Percentiles rank a stretch among this genome's conserved stretches.
Conservation (phyloP, 257 asterid species). For the Lithospermum erythrorhizon region DNA sequence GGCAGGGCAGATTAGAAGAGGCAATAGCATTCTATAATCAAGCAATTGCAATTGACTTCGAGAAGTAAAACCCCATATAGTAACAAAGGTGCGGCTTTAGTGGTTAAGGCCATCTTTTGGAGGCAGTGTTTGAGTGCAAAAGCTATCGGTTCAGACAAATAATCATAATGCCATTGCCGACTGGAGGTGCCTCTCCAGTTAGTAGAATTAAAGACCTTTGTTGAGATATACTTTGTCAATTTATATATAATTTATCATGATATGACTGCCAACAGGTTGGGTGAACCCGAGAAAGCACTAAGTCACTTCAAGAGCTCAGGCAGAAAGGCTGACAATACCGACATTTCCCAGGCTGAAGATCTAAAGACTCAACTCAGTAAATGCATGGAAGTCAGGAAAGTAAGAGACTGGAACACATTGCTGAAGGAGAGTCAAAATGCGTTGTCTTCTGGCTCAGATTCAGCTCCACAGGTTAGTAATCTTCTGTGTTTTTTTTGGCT, state of each 20-base stretch:
- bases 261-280: constrained; percentile 30
- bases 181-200: constrained; percentile 48
- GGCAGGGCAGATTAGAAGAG: constrained; percentile 35
- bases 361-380: constrained; percentile 23
- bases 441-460: constrained; percentile 41
- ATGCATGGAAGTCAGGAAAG: constrained; percentile 24
- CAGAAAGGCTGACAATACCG: constrained; percentile 27
- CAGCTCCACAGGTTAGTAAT: constrained; percentile 42
- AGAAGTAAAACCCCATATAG: constrained; percentile 35
- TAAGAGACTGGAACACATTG: constrained; percentile 35
- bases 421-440: constrained; percentile 24
- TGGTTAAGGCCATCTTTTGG: constrained; percentile 39
- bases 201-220: no score
- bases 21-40: constrained; percentile 39
- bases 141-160: constrained; percentile 36
- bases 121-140: constrained; percentile 42
- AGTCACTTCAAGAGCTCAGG: constrained; percentile 37
- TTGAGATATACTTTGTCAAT: constrained; percentile 4
- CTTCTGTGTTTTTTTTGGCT: constrained; percentile 10
- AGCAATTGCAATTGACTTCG: constrained; percentile 47
- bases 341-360: constrained; percentile 28
- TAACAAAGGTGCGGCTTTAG: constrained; percentile 58
- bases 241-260: neutral
- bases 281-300: constrained; percentile 44
- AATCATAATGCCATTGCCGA: constrained; percentile 50